Conservation (phyloP, 768 basidiomycete genomes). For the Tephrocybe sp. region DNA sequence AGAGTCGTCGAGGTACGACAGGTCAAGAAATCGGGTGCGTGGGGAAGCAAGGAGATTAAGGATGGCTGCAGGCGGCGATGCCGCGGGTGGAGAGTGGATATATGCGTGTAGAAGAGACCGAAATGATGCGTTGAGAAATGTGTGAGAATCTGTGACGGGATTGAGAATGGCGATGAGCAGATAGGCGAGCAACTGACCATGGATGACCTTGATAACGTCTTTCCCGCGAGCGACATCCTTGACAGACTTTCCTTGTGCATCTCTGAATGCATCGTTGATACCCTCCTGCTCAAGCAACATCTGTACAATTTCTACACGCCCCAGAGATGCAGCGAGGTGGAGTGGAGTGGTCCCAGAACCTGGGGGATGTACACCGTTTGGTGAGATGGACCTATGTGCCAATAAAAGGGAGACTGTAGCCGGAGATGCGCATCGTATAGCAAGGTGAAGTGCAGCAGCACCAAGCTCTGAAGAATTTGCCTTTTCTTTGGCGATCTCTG, state of each 20-base stretch:
- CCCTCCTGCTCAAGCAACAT: slow-evolving; percentile 76
- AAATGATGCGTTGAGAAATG: slow-evolving; percentile 71
- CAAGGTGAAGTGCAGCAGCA: slow-evolving; percentile 76
- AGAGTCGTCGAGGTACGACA: slow-evolving; percentile 78
- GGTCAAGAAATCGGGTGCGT: slow-evolving; percentile 66
- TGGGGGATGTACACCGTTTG: slow-evolving; percentile 73
- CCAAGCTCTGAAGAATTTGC: slow-evolving; percentile 23
- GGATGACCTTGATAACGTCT: slow-evolving; percentile 63
- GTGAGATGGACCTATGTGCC: slow-evolving; percentile 72
- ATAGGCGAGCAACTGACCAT: slow-evolving; percentile 43
- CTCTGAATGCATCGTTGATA: slow-evolving; percentile 76
- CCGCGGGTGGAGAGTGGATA: slow-evolving; percentile 51
- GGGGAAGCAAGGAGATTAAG: slow-evolving; percentile 64
- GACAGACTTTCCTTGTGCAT: slow-evolving; percentile 63
- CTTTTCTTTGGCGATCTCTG: too few relatives aligned
- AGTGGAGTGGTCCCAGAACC: slow-evolving; percentile 73
- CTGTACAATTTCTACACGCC: slow-evolving; percentile 67
- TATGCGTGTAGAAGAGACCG: slow-evolving; percentile 72
- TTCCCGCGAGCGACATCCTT: slow-evolving; percentile 70
- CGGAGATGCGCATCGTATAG: slow-evolving; percentile 75
- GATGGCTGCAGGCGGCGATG: slow-evolving; percentile 42
- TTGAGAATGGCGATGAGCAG: too few relatives aligned
- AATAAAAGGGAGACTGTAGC: slow-evolving; percentile 69
- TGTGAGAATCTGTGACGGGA: slow-evolving; percentile 44
- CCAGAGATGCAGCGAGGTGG: slow-evolving; percentile 67